Evolutionary conservation across 1,139 yeast genomes (phyloP).

Genomic region (Pichia sp.): DNA sequence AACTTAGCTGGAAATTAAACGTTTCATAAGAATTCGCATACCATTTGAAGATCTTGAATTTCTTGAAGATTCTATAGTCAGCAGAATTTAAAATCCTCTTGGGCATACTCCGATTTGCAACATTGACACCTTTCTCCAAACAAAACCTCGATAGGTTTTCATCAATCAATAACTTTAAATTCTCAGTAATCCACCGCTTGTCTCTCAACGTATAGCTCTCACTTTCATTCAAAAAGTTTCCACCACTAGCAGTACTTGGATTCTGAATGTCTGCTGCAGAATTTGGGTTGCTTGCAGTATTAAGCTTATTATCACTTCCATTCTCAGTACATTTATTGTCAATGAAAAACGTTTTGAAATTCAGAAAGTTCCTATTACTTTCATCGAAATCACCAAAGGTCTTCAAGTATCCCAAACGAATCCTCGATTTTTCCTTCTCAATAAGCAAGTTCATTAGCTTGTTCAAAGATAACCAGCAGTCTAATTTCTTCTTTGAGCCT

Average conservation of each 20-base stretch:
- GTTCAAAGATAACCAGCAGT: conserved; percentile 21
- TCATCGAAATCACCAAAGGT: conserved; percentile 10
- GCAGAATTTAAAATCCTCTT: conserved; percentile 13
- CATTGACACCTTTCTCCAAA: conserved; percentile 21
- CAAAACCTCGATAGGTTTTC: conserved; percentile 29
- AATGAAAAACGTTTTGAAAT: conserved; percentile 3
- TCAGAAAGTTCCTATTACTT: not conserved
- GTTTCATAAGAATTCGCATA: conserved; percentile 34
- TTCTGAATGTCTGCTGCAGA: no score
- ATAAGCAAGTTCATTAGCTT: conserved; percentile 24
- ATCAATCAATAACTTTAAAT: conserved; percentile 27
- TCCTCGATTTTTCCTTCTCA: conserved; percentile 22
- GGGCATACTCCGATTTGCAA: conserved; percentile 19
- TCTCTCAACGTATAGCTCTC: not conserved
- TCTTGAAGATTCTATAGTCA: conserved; percentile 23
- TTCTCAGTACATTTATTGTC: not conserved
- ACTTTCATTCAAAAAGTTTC: not conserved
- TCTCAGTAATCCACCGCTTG: conserved; percentile 25
- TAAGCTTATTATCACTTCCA: no score
- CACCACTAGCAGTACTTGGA: no score
- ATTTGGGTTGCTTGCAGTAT: no score
- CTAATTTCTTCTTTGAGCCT: conserved; percentile 13
- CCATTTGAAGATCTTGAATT: conserved; percentile 27
- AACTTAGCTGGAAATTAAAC: conserved; percentile 29
- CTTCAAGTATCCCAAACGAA: conserved; percentile 22